Conservation (phyloP, 2,329 filamentous ascomycete species). For the Fusarium drepaniforme region DNA sequence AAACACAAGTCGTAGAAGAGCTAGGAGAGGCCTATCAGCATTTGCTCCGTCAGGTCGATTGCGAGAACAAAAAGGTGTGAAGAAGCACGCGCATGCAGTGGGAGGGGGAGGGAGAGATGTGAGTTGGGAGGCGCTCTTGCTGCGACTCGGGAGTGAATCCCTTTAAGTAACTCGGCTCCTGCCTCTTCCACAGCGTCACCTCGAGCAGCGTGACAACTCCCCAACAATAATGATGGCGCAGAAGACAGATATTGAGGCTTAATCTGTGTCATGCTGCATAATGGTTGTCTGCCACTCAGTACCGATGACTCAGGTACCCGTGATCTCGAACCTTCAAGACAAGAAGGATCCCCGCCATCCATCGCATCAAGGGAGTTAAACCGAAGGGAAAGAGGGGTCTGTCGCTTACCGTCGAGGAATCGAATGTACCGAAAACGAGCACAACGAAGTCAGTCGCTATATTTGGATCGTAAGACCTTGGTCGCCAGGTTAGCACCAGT, state of each 20-base stretch:
- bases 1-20: conserved; percentile 44
- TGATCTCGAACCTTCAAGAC: background rate
- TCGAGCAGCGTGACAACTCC: background rate
- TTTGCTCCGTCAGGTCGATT: background rate
- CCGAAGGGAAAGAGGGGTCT: background rate
- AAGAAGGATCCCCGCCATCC: background rate
- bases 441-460: conserved; percentile 45
- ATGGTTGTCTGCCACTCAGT: background rate
- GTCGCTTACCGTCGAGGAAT: conserved; percentile 39
- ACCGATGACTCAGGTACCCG: background rate
- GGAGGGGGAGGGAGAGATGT: background rate
- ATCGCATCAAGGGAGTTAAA: background rate
- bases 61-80: conserved; percentile 1
- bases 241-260: background rate
- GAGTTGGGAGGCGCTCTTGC: background rate
- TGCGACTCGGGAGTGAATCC: conserved; percentile 11
- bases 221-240: background rate
- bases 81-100: background rate
- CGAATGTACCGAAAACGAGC: conserved; percentile 36
- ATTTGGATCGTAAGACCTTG: conserved; percentile 42
- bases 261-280: background rate
- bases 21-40: conserved; percentile 34
- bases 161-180: conserved; percentile 14
- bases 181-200: conserved; percentile 5
- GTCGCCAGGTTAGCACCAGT: conserved; percentile 17